phyloP scores from a whole-genome alignment of 75 land plant genomes.

The Picea sitchensis region DNA sequence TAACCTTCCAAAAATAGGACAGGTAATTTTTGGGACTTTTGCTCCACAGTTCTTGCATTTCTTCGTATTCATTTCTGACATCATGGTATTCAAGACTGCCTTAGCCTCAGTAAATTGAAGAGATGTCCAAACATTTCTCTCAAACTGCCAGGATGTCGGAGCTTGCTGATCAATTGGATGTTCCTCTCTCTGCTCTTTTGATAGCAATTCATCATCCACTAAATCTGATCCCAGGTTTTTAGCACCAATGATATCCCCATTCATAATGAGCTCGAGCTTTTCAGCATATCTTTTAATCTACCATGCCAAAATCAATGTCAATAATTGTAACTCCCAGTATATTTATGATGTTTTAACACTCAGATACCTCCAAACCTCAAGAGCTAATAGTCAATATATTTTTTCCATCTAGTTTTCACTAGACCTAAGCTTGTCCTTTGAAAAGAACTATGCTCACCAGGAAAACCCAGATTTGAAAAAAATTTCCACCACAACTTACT shows the following conservation, averaged over 20 bases:
- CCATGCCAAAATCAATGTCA: neutral
- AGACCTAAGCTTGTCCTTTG: conserved; percentile 5
- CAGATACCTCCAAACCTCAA: neutral
- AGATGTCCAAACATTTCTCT: conserved; percentile 46
- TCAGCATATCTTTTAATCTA: conserved; percentile 44
- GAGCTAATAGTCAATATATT: neutral
- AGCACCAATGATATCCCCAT: conserved; percentile 48
- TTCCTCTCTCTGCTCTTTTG: neutral
- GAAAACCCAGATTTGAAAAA: neutral
- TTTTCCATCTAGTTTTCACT: neutral
- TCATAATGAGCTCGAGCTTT: conserved; percentile 33
- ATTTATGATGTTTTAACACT: neutral
- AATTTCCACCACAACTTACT: neutral
- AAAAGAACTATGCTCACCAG: neutral
- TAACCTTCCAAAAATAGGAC: conserved; percentile 76
- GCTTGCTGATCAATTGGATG: neutral
- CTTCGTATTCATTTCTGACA: conserved; percentile 25
- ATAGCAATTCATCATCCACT: conserved; percentile 1
- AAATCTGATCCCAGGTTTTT: conserved; percentile 18
- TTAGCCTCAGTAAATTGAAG: conserved; percentile 49
- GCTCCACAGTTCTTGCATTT: conserved; percentile 61
- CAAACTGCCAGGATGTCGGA: neutral
- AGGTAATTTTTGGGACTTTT: conserved; percentile 43
- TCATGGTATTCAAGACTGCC: conserved; percentile 35
- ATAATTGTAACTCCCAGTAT: neutral